Conservation (phyloP, 495 filamentous ascomycete species). For the Xylaria nigripes region DNA sequence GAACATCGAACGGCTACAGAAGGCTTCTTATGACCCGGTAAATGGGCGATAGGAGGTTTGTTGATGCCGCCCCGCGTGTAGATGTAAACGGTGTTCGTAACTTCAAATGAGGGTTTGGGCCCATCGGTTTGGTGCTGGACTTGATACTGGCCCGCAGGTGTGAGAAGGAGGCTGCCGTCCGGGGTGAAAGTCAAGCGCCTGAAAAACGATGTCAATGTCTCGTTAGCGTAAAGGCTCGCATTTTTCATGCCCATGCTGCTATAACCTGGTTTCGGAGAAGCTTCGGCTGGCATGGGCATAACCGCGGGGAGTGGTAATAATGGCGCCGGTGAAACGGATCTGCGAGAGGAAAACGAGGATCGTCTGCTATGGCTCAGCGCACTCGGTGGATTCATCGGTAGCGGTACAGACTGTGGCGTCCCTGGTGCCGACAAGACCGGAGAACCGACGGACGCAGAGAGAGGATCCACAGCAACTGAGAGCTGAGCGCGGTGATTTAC, state of each 20-base stretch:
- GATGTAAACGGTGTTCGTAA: constrained; percentile 96
- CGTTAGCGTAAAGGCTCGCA: constrained; percentile 89
- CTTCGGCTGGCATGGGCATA: constrained; percentile 73
- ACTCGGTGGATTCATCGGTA: constrained; percentile 94
- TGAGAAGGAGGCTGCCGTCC: constrained; percentile 90
- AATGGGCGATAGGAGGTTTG: constrained; percentile 93
- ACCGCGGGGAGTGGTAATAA: constrained; percentile 92
- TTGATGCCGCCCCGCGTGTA: constrained; percentile 96
- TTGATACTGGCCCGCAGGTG: constrained; percentile 93
- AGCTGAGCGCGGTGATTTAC: constrained; percentile 50
- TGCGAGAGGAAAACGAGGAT: constrained; percentile 89
- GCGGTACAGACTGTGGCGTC: constrained; percentile 79
- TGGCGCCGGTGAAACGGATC: constrained; percentile 91
- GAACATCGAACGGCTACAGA: constrained; percentile 95
- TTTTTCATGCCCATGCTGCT: constrained; percentile 64
- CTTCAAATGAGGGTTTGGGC: constrained; percentile 66
- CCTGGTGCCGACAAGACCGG: constrained; percentile 87
- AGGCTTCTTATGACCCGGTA: constrained; percentile 97
- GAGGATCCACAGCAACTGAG: constrained; percentile 42
- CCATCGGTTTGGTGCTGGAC: constrained; percentile 64
- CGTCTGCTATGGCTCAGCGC: constrained; percentile 82
- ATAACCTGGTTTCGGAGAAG: constrained; percentile 64
- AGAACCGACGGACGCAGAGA: constrained; percentile 58
- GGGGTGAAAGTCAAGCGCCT: constrained; percentile 88
- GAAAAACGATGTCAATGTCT: constrained; percentile 97